Base-by-base conservation (phyloP, 2,329 filamentous ascomycete species). In the Grosmannia penicillata region DNA sequence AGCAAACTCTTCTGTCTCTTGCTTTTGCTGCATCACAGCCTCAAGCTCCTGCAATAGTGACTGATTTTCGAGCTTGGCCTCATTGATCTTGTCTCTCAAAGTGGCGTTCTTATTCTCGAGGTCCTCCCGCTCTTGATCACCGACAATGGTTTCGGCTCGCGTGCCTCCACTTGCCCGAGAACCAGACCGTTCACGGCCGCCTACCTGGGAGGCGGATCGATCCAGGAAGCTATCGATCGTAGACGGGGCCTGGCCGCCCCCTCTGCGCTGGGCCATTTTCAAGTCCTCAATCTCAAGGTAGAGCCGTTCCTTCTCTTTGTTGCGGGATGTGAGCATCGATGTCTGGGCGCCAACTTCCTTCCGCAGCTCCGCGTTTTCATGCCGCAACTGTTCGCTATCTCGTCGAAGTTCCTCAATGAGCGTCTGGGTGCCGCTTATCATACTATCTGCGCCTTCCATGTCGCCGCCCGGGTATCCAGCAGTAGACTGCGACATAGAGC, bases 211-310 rank as follows among this genome's bases (percentile, higher is more conserved):
- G 11, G 87, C 85, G 1, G 89, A 95, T n/a, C 91, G 76, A 43
- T 96, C 91, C 24, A 96, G 72, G 31, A 96, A 81, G 54, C 86
- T 94, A 53, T 96, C 91, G 6, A 89, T 77, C 2, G 85, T 74
- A 1, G 73, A 75, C 0, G 70, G 67, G 1, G 70, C 68, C 4
- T 65, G 52, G 4, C 43, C 45, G 48, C 70, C 81, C 23, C 74
- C 75, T 45, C 84, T 77, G 39, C 86, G 78, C 47, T 86, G 79
- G 2, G 82, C 76, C 50, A 96, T 75, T 60, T 96, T 98, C 45
- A 98, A 67, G 44, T 95, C 87, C 58, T 98, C 91, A 45, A 96
- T 96, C 55, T 98, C 89, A 53, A 94, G 85, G 56, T 96, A 93
- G 8, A 98, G 67, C 6, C 86, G 76, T 54, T 96, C 87, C 53